Evolutionary conservation across 768 basidiomycete species (phyloP).

Genomic region (Xerocomellus chrysenteron): DNA sequence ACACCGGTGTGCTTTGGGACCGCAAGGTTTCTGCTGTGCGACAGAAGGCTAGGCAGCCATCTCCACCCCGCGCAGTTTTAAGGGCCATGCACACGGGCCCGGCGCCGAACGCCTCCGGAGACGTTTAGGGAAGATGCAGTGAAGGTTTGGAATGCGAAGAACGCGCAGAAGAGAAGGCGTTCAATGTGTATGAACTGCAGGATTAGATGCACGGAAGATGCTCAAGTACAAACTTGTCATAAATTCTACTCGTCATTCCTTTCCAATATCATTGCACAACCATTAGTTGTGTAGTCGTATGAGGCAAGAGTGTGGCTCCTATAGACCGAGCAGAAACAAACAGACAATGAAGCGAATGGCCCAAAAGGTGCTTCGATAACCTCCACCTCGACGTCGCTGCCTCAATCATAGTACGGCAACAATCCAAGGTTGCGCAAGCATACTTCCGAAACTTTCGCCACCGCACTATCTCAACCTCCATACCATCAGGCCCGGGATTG

Average conservation of each 20-base stretch:
- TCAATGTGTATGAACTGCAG: constrained; percentile 30
- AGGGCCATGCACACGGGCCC: constrained; percentile 25
- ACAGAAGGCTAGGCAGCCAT: constrained; percentile 9
- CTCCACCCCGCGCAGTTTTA: constrained; percentile 13
- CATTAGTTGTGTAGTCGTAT: too few species aligned
- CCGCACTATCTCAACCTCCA: neutral
- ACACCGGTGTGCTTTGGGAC: constrained; percentile 12
- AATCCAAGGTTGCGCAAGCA: too few species aligned
- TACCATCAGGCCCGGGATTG: too few species aligned
- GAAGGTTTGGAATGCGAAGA: constrained; percentile 2
- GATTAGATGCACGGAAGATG: constrained; percentile 11
- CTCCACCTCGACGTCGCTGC: too few species aligned
- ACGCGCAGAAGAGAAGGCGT: neutral
- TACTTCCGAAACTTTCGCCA: neutral
- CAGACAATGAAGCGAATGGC: too few species aligned
- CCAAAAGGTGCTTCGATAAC: too few species aligned
- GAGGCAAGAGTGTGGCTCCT: too few species aligned
- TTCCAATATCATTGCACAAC: neutral
- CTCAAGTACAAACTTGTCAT: neutral
- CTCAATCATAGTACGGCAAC: too few species aligned
- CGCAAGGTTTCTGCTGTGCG: constrained; percentile 15
- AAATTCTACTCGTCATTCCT: neutral
- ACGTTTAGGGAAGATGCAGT: constrained; percentile 10
- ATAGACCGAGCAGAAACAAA: too few species aligned
- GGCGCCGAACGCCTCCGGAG: constrained; percentile 6